Evolutionary conservation across 2,329 filamentous ascomycete species (phyloP), one percentile per base, ranked within the genome.

Genomic region (Calcarisporium arbuscula): DNA sequence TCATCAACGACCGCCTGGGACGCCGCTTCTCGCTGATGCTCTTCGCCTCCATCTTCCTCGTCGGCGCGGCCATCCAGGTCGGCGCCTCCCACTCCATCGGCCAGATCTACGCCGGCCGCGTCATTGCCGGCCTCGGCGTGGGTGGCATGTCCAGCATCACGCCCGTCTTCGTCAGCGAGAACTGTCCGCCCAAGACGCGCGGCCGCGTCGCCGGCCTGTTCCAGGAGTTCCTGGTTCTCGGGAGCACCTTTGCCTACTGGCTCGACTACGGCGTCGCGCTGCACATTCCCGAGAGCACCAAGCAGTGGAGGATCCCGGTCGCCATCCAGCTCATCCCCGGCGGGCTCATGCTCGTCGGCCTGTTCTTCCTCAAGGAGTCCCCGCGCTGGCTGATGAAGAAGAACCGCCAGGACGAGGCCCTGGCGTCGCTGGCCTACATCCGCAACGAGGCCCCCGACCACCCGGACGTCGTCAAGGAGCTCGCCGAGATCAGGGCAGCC

Each of bases 401-500:
- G 45, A 75, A 74, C 25, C 64, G 67, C 14, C 69, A 74, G 32
- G 73, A 83, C 23, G 57, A 79, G 49, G 79, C 72, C 12, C 62
- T 77, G 39, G 58, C 64, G 36, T 70, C 68, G 28, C 65, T 82
- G 30, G 76, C 70, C 65, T 83, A 77, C 77, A 75, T 85, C 43
- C 69, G 79, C 26, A 72, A 77, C 3, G 53, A 63, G 8, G 52
- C 60, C 0, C 64, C 70, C 6, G 68, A 84, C 42, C 58, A 65
- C 11, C 87, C 32, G 5, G 35, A 88, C 54, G 80, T 89, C 39
- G 61, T 81, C 2, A 82, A 89, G 53, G 85, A 89, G 56, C 66
- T 89, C 11, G 35, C 35, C 19, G 35, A 38, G 26, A 38, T 38
- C 6, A 23, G 35, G 8, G 35, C 17, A 68, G 70, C 36, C 42